Conservation (phyloP, 2,329 filamentous ascomycete species). For the Aspergillus tanneri region DNA sequence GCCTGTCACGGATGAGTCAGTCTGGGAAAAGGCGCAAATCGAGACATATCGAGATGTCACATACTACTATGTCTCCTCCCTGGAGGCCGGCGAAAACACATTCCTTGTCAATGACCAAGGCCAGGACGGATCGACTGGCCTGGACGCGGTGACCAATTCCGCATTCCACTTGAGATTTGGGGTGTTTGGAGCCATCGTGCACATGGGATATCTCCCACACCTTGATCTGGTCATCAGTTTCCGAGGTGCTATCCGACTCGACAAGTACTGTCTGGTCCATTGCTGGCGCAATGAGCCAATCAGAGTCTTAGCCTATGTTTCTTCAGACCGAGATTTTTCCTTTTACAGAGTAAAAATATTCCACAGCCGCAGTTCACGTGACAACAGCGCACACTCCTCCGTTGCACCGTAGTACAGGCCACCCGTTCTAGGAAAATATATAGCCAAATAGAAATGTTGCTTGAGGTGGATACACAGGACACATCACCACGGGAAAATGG, state of each 20-base stretch:
- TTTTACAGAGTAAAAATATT: not conserved
- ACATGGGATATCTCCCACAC: too few relatives aligned
- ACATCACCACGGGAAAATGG: not conserved
- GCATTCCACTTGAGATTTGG: slow-evolving; percentile 31
- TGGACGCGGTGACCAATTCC: slow-evolving; percentile 45
- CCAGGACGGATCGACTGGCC: slow-evolving; percentile 55
- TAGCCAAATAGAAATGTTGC: not conserved
- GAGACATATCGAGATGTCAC: too few relatives aligned
- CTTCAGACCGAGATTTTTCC: not conserved
- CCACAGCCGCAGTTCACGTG: slow-evolving; percentile 4
- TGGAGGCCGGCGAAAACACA: slow-evolving; percentile 91
- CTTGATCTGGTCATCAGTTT: too few relatives aligned
- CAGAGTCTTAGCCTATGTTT: slow-evolving; percentile 23
- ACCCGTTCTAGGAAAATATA: not conserved
- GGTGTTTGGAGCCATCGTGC: slow-evolving; percentile 20
- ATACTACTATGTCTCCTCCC: slow-evolving; percentile 81
- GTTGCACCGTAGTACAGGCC: not conserved
- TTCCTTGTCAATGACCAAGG: slow-evolving; percentile 74
- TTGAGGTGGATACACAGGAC: not conserved
- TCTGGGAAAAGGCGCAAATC: not conserved
- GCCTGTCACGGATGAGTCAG: slow-evolving; percentile 47
- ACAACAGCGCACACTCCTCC: not conserved
- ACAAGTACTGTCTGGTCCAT: slow-evolving; percentile 33
- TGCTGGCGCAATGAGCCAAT: slow-evolving; percentile 16
- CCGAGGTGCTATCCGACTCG: slow-evolving; percentile 37